Evolutionary conservation across 148 eudicot genomes (phyloP).

Genomic region (Talinum fruticosum): DNA sequence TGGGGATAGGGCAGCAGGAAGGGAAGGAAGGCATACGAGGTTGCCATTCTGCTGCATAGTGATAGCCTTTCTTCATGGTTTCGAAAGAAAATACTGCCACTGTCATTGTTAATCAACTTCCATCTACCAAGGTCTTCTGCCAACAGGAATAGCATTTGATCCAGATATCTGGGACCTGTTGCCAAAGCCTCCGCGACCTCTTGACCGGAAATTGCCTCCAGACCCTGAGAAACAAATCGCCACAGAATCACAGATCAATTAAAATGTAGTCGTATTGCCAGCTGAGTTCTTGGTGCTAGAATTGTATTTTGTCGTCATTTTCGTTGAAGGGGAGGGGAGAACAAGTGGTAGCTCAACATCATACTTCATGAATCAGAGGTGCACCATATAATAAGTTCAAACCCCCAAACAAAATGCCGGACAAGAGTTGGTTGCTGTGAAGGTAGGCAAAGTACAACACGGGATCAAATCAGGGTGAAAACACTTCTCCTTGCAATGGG

Average conservation of each 20-base stretch:
- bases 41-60: background rate
- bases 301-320: background rate
- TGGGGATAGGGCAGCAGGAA: background rate
- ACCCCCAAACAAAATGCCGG: no score
- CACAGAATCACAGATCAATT: constrained; percentile 2
- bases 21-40: background rate
- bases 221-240: constrained; percentile 37
- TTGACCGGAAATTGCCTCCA: constrained; percentile 70
- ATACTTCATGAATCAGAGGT: background rate
- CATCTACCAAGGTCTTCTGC: constrained; percentile 59
- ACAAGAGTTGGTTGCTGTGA: no score
- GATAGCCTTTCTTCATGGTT: background rate
- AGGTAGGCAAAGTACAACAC: no score
- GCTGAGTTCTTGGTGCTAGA: background rate
- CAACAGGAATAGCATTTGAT: constrained; percentile 60
- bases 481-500: no score
- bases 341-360: background rate
- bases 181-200: constrained; percentile 93
- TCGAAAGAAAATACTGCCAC: background rate
- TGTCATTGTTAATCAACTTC: background rate
- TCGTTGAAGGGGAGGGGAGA: background rate
- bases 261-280: background rate
- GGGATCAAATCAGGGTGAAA: no score
- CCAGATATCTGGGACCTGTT: constrained; percentile 59
- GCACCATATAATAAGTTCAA: no score